A percentile compares a stretch with the other conserved stretches of the same genome.
Evolutionary conservation across 805 yeast species (phyloP).

Genomic region (Kodamaea neixiangensis): DNA sequence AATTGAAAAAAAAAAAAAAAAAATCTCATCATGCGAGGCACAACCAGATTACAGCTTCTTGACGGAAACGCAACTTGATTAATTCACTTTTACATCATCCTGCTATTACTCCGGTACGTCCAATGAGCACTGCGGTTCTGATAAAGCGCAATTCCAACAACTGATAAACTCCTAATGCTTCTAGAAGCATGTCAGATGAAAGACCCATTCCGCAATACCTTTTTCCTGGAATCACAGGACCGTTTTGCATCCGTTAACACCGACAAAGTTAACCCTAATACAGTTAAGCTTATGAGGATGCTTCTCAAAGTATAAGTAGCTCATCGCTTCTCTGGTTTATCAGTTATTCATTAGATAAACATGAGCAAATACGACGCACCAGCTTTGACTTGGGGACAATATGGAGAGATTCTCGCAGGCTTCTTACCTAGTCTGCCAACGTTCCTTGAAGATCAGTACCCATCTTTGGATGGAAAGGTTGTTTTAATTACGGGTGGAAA

Average conservation of each 20-base stretch:
- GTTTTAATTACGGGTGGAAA: conserved; percentile 43
- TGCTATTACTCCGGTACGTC: too few relatives aligned
- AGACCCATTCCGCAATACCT: neutral
- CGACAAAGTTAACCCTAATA: too few relatives aligned
- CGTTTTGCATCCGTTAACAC: neutral
- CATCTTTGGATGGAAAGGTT: conserved; percentile 37
- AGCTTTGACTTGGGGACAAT: conserved; percentile 6
- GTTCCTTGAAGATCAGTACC: conserved; percentile 32
- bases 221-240: neutral
- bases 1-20: too few relatives aligned
- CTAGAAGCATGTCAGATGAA: neutral
- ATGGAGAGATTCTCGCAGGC: conserved; percentile 6
- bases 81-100: too few relatives aligned
- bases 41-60: too few relatives aligned
- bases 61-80: too few relatives aligned
- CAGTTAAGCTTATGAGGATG: too few relatives aligned
- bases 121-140: too few relatives aligned
- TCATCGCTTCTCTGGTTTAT: neutral
- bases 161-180: neutral
- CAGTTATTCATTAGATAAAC: neutral
- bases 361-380: conserved; percentile 2
- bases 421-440: conserved; percentile 18
- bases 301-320: too few relatives aligned
- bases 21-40: too few relatives aligned
- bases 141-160: neutral